Evolutionary conservation across 2,329 filamentous ascomycete genomes (phyloP).

Genomic region (Neofusicoccum cordaticola): DNA sequence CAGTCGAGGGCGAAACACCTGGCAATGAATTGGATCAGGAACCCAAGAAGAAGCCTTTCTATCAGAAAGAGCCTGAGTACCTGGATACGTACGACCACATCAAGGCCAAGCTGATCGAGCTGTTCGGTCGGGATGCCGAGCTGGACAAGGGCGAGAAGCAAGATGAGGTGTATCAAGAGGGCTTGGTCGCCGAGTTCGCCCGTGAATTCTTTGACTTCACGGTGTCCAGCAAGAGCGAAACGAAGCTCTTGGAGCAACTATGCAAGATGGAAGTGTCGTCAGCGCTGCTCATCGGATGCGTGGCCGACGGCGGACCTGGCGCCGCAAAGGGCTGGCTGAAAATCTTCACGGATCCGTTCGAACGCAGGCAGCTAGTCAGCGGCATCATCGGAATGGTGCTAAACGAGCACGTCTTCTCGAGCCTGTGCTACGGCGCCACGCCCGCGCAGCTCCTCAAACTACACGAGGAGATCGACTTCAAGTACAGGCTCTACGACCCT

Average conservation of each 20-base stretch:
- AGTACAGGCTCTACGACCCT: background rate
- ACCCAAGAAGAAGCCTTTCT: background rate
- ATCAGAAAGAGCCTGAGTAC: background rate
- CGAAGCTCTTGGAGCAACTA: background rate
- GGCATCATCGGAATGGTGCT: conserved; percentile 9
- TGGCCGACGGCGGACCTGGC: background rate
- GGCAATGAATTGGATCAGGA: no score
- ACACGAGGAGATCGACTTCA: background rate
- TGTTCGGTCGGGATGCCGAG: background rate
- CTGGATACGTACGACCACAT: background rate
- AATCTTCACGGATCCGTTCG: background rate
- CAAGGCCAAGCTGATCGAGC: background rate
- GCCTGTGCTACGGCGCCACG: conserved; percentile 5
- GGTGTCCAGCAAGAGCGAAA: background rate
- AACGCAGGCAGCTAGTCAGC: background rate
- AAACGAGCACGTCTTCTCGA: conserved; percentile 13
- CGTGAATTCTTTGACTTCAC: background rate
- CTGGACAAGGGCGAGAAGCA: background rate
- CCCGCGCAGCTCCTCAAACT: background rate
- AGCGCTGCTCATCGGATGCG: background rate
- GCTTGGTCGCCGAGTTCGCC: background rate
- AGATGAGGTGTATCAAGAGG: background rate
- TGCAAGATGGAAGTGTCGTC: background rate
- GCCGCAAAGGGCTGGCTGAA: background rate
- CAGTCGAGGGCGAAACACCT: no score